Evolutionary conservation across 2,329 filamentous ascomycete species (phyloP), one percentile per base, ranked within the genome.

Genomic region (Pyrenochaeta sp.): DNA sequence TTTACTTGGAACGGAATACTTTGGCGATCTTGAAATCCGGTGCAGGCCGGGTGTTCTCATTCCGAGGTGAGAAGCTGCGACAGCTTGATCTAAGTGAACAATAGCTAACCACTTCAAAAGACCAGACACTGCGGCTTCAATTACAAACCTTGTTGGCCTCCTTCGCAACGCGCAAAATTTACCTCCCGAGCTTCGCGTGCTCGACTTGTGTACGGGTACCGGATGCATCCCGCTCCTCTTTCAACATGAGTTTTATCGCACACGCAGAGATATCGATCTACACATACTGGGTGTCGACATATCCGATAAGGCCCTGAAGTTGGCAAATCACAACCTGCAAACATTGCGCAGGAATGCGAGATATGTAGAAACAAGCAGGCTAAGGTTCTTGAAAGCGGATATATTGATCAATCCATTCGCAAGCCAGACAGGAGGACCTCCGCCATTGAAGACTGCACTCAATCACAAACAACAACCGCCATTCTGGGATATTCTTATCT

Each of bases 151-250:
- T 6, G 71, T 64, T 3, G 51, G 60, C 7, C 49, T 72, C 14
- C 50, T 79, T 12, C 54, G 60, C 17, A 44, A 59, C 35, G 65
- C 64, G 18, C 43, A 49, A 21, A 54, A 45, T 1, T 56, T 75
- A 2, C 64, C 67, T 11, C 15, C 51, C 21, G 63, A 63, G 14
- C 64, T 96, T 11, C 83, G 82, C 11, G 79, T 98, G 35, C 75
- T 97, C 7, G 95, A 99, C 74, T 81, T 97, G 27, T 98, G 95
- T 75, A 93, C 92, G 0, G 95, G 95, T 9, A 91, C 90, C 4
- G 95, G 95, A 4, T 97, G 94, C 76, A 96, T 98, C 58, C 85
- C 92, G 0, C 83, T 98, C 7, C 83, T 91, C 2, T 81, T 97
- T 6, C 85, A 90, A 57, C 80, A 87, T 31, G 81, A 88, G 9